Evolutionary conservation across 768 basidiomycete genomes (phyloP), one percentile per base, ranked within the genome.

Genomic region (Serendipita sp.): DNA sequence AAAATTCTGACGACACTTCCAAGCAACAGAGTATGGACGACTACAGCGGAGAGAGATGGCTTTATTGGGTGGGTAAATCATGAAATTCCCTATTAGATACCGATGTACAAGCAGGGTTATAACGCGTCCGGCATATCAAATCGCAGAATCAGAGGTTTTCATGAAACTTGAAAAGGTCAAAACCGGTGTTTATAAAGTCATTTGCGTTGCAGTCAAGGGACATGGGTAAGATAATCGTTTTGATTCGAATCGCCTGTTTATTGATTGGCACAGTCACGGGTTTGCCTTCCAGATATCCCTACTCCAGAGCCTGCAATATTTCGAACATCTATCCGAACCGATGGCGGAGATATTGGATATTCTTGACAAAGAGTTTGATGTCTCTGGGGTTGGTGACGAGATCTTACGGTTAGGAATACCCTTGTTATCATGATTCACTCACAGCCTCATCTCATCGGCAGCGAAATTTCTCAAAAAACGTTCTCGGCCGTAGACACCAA

Each of bases 321-420:
- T 85, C 68, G 96, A 99, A 69, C 95, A 98, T 71, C 81, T 96
- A 23, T 84, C 90, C 0, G 95, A 98, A 70, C 86, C 88, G 1
- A 88, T 97, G 85, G 95, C 96, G 0, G 95, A 97, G 68, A 85
- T 89, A 54, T 79, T 98, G 30, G 79, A 84, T 36, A 76, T 85
- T 58, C 81, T 96, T 15, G 82, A 86, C 5, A 85, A 85, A 65
- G 88, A 95, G 64, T 97, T 88, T 70, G 94, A 96, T 73, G 84
- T 91, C 66, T 78, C 84, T 1, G 91, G 94, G 71, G 80, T 97
- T 3, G 89, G 88, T 0, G 95, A 97, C 69, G 93, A 97, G 69
- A 80, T 98, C 52, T 77, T 99, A 15, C 83, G 79, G 74, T 77
- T 68, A 64, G 74, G 35, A 58, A 32, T 16, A n/a, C 35, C 35